Evolutionary conservation across 306 rosid genomes (phyloP).

Genomic region (Pyrus bretschneideri): DNA sequence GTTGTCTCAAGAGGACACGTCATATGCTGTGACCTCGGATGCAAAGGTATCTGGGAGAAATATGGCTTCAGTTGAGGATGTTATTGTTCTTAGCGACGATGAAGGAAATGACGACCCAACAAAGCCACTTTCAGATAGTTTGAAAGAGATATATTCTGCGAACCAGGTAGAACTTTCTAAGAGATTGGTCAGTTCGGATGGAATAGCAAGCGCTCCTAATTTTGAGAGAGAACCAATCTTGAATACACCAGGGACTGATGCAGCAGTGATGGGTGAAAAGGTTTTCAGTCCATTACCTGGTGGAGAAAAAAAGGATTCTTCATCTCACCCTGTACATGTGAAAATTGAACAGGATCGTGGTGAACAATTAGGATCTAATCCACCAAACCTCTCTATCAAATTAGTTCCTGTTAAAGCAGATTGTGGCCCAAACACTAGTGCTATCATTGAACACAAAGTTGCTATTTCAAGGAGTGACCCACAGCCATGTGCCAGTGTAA

Average conservation of each 20-base stretch:
- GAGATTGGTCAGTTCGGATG: conserved; percentile 30
- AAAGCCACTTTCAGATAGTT: conserved; percentile 31
- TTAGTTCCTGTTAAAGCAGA: conserved; percentile 29
- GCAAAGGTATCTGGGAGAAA: conserved; percentile 29
- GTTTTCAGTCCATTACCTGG: conserved; percentile 24
- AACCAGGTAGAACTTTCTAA: conserved; percentile 19
- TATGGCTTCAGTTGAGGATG: conserved; percentile 35
- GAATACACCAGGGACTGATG: conserved; percentile 41
- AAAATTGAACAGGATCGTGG: conserved; percentile 36
- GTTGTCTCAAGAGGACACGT: conserved; percentile 46
- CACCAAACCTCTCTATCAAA: conserved; percentile 26
- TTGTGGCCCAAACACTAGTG: conserved; percentile 23
- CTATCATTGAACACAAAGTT: conserved; percentile 18
- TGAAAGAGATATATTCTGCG: conserved; percentile 26
- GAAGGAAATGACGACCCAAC: conserved; percentile 54
- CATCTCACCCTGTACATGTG: conserved; percentile 25
- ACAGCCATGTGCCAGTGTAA: conserved; percentile 34
- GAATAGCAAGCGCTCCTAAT: conserved; percentile 36
- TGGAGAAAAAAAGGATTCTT: conserved; percentile 25
- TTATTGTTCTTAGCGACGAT: conserved; percentile 82
- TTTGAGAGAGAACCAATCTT: conserved; percentile 25
- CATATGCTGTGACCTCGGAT: conserved; percentile 29
- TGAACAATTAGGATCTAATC: conserved; percentile 34
- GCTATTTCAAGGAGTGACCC: conserved; percentile 18
- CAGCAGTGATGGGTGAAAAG: conserved; percentile 35